A percentile compares a stretch with the other conserved stretches of the same genome.
These are phyloP conservation scores for Ceratocystis variospora DNA, from an alignment of 2,329 filamentous ascomycete genomes.

Conservation along the genomic window DNA sequence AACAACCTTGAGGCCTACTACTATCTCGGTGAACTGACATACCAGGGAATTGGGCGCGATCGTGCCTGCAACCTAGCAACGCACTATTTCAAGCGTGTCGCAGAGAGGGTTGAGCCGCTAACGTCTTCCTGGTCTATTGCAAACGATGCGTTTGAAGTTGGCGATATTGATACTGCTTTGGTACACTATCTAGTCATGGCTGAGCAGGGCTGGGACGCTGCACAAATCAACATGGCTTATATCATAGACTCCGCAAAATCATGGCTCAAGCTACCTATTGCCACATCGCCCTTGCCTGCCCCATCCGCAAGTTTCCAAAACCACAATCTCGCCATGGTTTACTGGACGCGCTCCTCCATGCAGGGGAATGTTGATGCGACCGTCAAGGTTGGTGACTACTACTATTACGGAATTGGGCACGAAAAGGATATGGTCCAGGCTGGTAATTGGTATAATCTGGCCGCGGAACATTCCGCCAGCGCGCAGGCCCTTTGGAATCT, in stretches of 20 bases:
- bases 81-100: conserved; percentile 69
- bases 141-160: conserved; percentile 65
- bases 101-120: conserved; percentile 56
- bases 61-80: conserved; percentile 64
- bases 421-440: conserved; percentile 66
- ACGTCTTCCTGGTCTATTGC: conserved; percentile 72
- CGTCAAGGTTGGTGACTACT: conserved; percentile 98
- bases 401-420: conserved; percentile 68
- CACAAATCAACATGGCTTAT: conserved; percentile 80
- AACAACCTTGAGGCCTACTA: conserved; percentile 82
- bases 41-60: conserved; percentile 67
- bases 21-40: conserved; percentile 76
- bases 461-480: conserved; percentile 79
- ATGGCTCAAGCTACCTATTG: conserved; percentile 40
- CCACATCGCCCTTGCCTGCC: conserved; percentile 12
- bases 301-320: conserved; percentile 33
- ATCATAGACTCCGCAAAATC: conserved; percentile 64
- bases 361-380: conserved; percentile 87
- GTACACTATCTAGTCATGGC: conserved; percentile 75
- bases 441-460: conserved; percentile 80
- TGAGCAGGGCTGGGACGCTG: conserved; percentile 81
- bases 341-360: conserved; percentile 89
- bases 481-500: conserved; percentile 95
- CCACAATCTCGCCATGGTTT: conserved; percentile 59
- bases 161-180: conserved; percentile 66